phyloP scores from a whole-genome alignment of 108 stramenopile species.

The Skeletonema grethae region DNA sequence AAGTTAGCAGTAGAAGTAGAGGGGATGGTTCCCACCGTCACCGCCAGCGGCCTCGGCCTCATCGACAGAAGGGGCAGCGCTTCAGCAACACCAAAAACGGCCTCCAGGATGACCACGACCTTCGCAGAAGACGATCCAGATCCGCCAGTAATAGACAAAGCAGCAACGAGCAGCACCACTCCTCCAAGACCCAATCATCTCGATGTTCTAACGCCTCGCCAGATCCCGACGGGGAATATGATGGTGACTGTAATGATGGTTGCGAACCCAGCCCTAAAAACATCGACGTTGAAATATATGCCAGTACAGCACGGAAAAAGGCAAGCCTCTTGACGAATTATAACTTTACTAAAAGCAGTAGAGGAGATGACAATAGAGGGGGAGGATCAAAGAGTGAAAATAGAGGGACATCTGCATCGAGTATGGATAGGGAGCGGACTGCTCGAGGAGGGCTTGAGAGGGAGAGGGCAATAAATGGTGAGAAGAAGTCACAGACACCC shows the following conservation, averaged over 20 bases:
- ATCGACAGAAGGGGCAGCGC: background rate
- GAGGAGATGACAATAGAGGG: background rate
- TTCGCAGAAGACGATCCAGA: background rate
- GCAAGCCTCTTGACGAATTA: slow-evolving; percentile 9
- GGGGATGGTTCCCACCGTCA: background rate
- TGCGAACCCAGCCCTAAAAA: background rate
- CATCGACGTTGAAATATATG: background rate
- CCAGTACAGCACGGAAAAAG: slow-evolving; percentile 3
- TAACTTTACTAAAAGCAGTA: background rate
- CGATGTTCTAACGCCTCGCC: background rate
- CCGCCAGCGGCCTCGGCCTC: background rate
- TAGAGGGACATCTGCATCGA: background rate
- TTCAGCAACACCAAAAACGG: background rate
- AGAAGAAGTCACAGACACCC: background rate
- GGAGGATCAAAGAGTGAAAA: background rate
- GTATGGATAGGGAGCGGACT: background rate
- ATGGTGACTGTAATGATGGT: background rate
- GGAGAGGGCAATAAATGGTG: background rate
- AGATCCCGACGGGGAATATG: slow-evolving; percentile 11
- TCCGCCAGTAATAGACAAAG: background rate
- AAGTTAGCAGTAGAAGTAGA: background rate
- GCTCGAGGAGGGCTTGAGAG: background rate
- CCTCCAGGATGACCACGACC: background rate
- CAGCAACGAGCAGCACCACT: background rate
- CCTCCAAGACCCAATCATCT: background rate